Conservation (phyloP, 2,329 filamentous ascomycete genomes). For the Pseudogymnoascus sp. region DNA sequence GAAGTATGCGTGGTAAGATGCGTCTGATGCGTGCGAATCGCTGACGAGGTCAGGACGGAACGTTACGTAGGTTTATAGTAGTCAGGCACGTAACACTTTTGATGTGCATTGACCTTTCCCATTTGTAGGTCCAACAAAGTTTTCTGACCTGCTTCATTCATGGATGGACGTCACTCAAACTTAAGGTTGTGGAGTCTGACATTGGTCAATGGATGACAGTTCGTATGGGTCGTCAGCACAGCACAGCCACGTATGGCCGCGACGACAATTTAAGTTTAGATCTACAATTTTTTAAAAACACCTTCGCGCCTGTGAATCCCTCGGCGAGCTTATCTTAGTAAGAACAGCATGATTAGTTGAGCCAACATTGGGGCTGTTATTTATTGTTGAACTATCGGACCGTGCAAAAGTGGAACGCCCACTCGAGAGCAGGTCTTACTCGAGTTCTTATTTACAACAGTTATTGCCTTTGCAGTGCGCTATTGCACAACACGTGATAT, state of each 20-base stretch:
- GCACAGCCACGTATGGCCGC: not conserved
- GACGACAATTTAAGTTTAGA: not conserved
- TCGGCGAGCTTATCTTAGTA: not conserved
- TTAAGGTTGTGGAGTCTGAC: not conserved
- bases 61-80: conserved; percentile 2
- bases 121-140: not conserved
- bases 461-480: not conserved
- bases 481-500: not conserved
- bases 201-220: not conserved
- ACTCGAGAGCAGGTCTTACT: too few species aligned
- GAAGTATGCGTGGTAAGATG: not conserved
- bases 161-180: not conserved
- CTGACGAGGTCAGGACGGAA: not conserved
- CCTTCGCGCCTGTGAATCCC: not conserved
- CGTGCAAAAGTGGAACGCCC: too few species aligned
- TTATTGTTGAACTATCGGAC: too few species aligned
- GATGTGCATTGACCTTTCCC: not conserved
- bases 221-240: not conserved
- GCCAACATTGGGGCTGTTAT: not conserved
- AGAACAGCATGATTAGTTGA: not conserved
- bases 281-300: not conserved
- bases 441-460: too few species aligned
- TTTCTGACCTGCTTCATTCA: not conserved
- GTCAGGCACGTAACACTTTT: not conserved
- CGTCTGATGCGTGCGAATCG: not conserved